Evolutionary conservation across 345 rosid species (phyloP).

Genomic region (Citrus inodora): DNA sequence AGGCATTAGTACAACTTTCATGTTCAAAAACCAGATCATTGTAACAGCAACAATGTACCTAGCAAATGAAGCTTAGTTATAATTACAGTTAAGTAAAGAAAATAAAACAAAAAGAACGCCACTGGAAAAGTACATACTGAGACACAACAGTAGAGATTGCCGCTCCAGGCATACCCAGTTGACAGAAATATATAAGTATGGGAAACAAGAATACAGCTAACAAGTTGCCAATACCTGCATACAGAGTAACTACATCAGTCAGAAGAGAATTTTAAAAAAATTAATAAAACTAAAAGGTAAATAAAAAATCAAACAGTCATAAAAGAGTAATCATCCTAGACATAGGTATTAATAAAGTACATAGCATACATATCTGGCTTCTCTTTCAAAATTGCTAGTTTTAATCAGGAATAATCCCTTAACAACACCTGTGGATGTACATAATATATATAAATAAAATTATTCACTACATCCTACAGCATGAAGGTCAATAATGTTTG

Average conservation of each 20-base stretch:
- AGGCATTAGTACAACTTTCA: conserved; percentile 76
- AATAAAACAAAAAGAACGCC: conserved; percentile 5
- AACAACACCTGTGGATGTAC: not conserved
- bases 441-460: not conserved
- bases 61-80: conserved; percentile 11
- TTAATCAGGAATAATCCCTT: not conserved
- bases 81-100: not conserved
- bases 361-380: not conserved
- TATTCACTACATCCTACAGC: not conserved
- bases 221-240: conserved; percentile 78
- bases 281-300: not conserved
- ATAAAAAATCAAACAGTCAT: not conserved
- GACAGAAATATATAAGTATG: conserved; percentile 58
- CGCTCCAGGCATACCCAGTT: conserved; percentile 87
- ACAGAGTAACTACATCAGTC: conserved; percentile 15
- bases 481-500: not conserved
- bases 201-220: conserved; percentile 71
- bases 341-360: not conserved
- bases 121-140: conserved; percentile 56
- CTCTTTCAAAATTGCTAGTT: not conserved
- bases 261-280: conserved; percentile 1
- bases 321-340: not conserved
- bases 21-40: conserved; percentile 66
- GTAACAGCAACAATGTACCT: conserved; percentile 71
- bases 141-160: conserved; percentile 82